Conservation (phyloP, 2,329 filamentous ascomycete species). For the Fusarium clavum region DNA sequence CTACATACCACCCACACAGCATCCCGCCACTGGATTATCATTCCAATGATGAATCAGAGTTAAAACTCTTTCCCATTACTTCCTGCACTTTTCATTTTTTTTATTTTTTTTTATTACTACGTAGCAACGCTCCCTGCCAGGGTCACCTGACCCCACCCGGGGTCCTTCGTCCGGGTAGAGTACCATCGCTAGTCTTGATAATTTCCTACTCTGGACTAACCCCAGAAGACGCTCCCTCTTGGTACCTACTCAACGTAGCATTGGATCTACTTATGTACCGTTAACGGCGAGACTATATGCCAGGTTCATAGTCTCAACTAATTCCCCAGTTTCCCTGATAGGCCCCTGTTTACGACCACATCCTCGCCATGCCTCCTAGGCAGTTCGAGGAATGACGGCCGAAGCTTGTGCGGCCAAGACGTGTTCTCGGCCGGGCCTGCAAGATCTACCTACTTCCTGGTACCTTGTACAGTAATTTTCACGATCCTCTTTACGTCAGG, state of each 20-base stretch:
- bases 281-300: background rate
- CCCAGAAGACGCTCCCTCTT: background rate
- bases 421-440: background rate
- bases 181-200: background rate
- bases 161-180: background rate
- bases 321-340: background rate
- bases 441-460: background rate
- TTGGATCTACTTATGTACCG: background rate
- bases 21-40: background rate
- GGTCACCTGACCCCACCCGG: background rate
- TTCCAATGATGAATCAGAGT: background rate
- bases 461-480: background rate
- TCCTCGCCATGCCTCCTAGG: background rate
- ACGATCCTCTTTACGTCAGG: slow-evolving; percentile 4
- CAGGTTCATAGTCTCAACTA: background rate
- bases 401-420: slow-evolving; percentile 15
- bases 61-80: background rate
- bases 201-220: background rate
- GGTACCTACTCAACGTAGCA: background rate
- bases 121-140: background rate
- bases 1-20: no score
- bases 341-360: background rate
- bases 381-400: background rate
- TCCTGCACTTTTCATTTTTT: background rate
- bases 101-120: background rate